Base-by-base conservation (phyloP, 768 basidiomycete genomes). In the Boletus tomentosulus region DNA sequence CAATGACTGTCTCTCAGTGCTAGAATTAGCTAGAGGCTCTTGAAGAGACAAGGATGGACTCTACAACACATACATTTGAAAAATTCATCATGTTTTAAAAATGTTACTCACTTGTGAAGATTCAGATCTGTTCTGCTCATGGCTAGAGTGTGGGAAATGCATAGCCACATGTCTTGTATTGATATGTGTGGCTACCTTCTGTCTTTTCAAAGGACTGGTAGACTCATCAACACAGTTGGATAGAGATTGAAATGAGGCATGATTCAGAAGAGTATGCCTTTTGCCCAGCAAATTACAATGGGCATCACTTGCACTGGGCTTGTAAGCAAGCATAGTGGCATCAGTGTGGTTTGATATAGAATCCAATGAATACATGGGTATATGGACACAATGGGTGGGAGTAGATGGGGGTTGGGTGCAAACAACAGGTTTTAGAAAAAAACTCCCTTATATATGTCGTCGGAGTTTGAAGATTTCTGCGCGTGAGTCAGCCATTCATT, bases 101-200 rank as follows among this genome's bases (percentile, higher is more conserved):
- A 41, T 37, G 3, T 2, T 19, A 42, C 64, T 57, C 10, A 63
- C 62, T 8, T 65, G 59, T 25, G 5, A 4, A 48, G 45, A 1
- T 25, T 9, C 8, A 27, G 0, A 1, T 41, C 1, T 2, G 6
- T n/a, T 34, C 30, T 25, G 1, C 7, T 51, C 25, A 22, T 33
- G 38, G 12, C 2, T 27, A 28, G 34, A 3, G 16, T 28, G 10
- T 13, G 38, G 4, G 19, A 57, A 19, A 31, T 57, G 6, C 10
- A 12, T 0, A 19, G 33, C 55, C 12, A 60, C 4, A 13, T 68
- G 50, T 25, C 66, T 57, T 38, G 57, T 60, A 4, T 67, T 67
- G 34, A 64, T 19, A 38, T 57, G 34, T 39, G 66, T 24, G 4
- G 57, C 57, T 6, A 52, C 3, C n/a, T 34, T 59, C 5, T 57